Percentiles rank a stretch among this genome's conserved stretches.
These are phyloP conservation scores for Aspergillus hiratsukae DNA, from an alignment of 2,329 filamentous ascomycete genomes.

Conservation along the genomic window DNA sequence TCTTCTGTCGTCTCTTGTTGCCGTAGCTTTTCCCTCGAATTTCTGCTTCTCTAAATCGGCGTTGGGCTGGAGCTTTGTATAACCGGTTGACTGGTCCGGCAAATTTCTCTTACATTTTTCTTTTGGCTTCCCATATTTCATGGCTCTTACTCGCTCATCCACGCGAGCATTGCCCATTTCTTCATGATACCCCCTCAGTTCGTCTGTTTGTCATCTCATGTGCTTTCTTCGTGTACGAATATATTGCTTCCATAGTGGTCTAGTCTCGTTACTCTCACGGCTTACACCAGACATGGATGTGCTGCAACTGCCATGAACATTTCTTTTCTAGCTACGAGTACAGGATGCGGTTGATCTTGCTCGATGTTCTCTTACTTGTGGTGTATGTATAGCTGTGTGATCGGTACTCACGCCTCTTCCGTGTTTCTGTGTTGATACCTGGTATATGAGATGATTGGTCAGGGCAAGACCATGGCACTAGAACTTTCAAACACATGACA, in stretches of 20 bases:
- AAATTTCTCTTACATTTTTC: neutral
- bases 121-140: neutral
- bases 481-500: neutral
- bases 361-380: neutral
- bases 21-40: neutral
- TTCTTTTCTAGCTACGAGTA: too few relatives aligned
- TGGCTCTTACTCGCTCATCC: neutral
- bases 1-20: neutral
- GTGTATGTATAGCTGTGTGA: neutral
- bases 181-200: constrained; percentile 27
- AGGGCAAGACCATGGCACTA: too few relatives aligned
- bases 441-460: neutral
- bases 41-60: too few relatives aligned
- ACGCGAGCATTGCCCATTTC: constrained; percentile 2
- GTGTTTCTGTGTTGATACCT: neutral
- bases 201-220: neutral
- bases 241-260: neutral
- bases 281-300: neutral
- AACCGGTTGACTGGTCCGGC: neutral
- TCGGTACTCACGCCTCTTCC: neutral
- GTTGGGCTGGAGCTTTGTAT: neutral
- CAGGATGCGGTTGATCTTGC: neutral
- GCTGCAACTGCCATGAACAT: too few relatives aligned
- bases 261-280: neutral
- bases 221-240: constrained; percentile 1